Conservation (phyloP, 2,329 filamentous ascomycete species). For the Pseudophaeomoniella oleicola region DNA sequence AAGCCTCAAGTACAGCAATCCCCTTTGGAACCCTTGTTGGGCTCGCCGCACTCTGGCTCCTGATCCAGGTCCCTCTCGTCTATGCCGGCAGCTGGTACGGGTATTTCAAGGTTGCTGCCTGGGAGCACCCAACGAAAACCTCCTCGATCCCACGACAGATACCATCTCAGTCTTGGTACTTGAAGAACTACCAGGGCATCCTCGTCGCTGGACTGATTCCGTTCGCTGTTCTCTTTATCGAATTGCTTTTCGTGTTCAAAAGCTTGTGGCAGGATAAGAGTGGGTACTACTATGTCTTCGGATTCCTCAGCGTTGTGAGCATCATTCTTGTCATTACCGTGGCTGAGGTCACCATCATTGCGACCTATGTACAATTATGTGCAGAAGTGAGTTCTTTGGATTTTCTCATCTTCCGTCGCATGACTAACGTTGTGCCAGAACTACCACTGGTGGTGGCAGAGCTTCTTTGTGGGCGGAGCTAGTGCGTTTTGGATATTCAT, state of each 20-base stretch:
- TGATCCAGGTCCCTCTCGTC: conserved; percentile 73
- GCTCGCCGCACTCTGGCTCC: conserved; percentile 64
- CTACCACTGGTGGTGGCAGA: conserved; percentile 88
- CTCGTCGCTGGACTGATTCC: conserved; percentile 65
- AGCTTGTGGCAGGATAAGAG: conserved; percentile 83
- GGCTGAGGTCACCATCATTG: conserved; percentile 70
- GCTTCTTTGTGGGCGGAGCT: conserved; percentile 63
- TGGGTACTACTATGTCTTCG: conserved; percentile 85
- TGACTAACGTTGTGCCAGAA: conserved; percentile 33
- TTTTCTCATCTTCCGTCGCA: neutral
- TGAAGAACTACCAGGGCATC: conserved; percentile 46
- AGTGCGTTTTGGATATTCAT: conserved; percentile 69
- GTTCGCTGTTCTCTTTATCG: conserved; percentile 79
- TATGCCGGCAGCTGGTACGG: conserved; percentile 69
- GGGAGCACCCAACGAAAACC: conserved; percentile 73
- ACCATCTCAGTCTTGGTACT: conserved; percentile 63
- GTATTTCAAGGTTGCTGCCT: conserved; percentile 50
- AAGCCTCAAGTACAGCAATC: conserved; percentile 75
- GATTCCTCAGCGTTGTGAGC: conserved; percentile 63
- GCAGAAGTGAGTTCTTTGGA: conserved; percentile 41
- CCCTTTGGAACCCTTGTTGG: conserved; percentile 66
- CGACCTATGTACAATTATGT: conserved; percentile 70
- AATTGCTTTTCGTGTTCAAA: conserved; percentile 75
- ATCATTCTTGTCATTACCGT: conserved; percentile 61
- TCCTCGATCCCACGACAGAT: conserved; percentile 57